A percentile compares a stretch with the other conserved stretches of the same genome.
These are phyloP conservation scores for Globisporangium rhizosaccharum DNA, from an alignment of 352 stramenopile genomes.

Conservation along the genomic window DNA sequence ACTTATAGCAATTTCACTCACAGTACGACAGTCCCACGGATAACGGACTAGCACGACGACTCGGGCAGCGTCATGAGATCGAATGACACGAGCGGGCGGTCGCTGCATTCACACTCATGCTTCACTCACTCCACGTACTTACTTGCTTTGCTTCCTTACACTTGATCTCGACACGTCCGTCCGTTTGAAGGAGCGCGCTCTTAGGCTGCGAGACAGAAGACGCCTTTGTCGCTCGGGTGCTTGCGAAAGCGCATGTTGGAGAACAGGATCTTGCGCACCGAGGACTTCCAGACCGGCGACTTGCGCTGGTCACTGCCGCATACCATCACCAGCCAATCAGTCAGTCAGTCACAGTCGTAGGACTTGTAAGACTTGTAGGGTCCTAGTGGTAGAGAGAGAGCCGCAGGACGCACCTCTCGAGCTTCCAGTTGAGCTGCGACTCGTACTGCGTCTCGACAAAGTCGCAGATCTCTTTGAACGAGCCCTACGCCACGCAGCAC, in stretches of 20 bases:
- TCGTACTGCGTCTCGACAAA: slow-evolving; percentile 86
- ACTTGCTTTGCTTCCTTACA: too few species aligned
- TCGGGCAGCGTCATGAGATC: too few species aligned
- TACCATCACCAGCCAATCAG: too few species aligned
- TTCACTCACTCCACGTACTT: too few species aligned
- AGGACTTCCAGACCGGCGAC: slow-evolving; percentile 87
- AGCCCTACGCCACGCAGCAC: slow-evolving; percentile 27
- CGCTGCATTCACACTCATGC: too few species aligned
- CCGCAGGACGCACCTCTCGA: slow-evolving; percentile 55
- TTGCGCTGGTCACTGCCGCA: slow-evolving; percentile 65
- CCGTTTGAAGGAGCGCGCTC: not conserved
- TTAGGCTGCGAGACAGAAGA: slow-evolving; percentile 57
- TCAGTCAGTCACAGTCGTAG: too few species aligned
- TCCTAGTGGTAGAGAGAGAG: slow-evolving; percentile 1
- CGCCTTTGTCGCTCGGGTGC: slow-evolving; percentile 59
- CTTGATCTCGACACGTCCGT: too few species aligned
- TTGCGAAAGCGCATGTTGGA: slow-evolving; percentile 84
- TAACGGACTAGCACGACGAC: too few species aligned
- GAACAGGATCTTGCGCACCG: slow-evolving; percentile 87
- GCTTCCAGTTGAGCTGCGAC: slow-evolving; percentile 88
- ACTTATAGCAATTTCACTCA: too few species aligned
- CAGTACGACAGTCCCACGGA: too few species aligned
- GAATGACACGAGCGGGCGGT: too few species aligned
- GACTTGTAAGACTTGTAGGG: too few species aligned
- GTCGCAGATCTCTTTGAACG: slow-evolving; percentile 88